Base-by-base conservation (phyloP, 495 filamentous ascomycete species). In the Glarea lozoyensis region DNA sequence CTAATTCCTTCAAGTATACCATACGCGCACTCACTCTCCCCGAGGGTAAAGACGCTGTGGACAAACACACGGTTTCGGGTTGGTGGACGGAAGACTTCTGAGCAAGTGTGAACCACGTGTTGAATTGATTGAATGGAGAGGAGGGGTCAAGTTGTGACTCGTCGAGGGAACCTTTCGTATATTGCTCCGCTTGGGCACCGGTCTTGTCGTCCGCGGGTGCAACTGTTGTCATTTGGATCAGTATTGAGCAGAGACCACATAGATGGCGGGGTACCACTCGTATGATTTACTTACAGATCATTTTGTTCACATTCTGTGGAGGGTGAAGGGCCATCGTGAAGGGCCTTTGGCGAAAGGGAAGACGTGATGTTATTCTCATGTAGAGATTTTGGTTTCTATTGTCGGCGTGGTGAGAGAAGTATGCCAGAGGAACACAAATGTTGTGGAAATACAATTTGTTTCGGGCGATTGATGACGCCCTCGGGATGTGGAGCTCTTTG, bases 1-100 rank as follows among this genome's bases (percentile, higher is more conserved):
- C 83, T 18, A 87, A 73, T 60, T 88, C 83, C 58, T 98, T 98
- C 22, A 98, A 69, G 61, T 97, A 97, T 40, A 98, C 87, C 46
- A 82, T 73, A 35, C 92, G 84, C 9, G 84, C 76, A 46, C 82
- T 87, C 27, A 96, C 81, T 22, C 82, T 78, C 41, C 92, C 92
- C 0, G 79, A 84, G 15, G 89, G 92, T 3, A 97, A 69, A n/a
- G 67, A 66, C 1, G 92, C 88, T 5, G 90, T 97, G 10, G 92
- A 82, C 0, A 97, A 67, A 13, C 76, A 82, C 48, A 79, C 78
- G 22, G 71, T 82, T 74, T 86, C 89, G 46, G 70, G 90, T 48
- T 88, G 83, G 40, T 76, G 70, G 37, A 88, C 73, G 12, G 67
- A 22, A 40, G 67, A 48, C 11, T 69, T 58, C 45, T 80, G 78